Evolutionary conservation across 371 early-diverging fungal species (phyloP).

Genomic region (Rhizopus stolonifer): DNA sequence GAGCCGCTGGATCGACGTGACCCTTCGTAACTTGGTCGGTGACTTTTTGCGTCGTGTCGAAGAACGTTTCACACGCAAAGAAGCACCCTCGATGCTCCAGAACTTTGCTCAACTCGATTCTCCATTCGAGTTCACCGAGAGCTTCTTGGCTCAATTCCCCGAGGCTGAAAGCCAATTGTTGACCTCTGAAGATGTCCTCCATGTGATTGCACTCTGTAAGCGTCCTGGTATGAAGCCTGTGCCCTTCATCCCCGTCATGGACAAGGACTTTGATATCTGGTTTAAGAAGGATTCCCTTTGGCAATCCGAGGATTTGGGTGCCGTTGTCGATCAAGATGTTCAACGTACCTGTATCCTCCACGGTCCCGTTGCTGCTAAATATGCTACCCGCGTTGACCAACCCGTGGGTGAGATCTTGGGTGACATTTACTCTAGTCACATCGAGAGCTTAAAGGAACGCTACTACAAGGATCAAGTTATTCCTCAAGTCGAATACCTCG

Average conservation of each 20-base stretch:
- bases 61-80: constrained; percentile 79
- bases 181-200: constrained; percentile 88
- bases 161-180: constrained; percentile 75
- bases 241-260: constrained; percentile 89
- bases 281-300: constrained; percentile 97
- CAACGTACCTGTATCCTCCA: constrained; percentile 93
- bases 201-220: constrained; percentile 83
- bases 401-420: constrained; percentile 91
- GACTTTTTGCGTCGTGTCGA: constrained; percentile 90
- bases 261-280: constrained; percentile 92
- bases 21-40: constrained; percentile 81
- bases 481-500: constrained; percentile 84
- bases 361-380: constrained; percentile 89
- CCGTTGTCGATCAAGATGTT: constrained; percentile 90
- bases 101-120: constrained; percentile 68
- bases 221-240: constrained; percentile 89
- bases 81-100: constrained; percentile 67
- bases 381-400: constrained; percentile 78
- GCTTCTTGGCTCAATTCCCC: constrained; percentile 83
- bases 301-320: constrained; percentile 93
- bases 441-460: constrained; percentile 71
- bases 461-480: constrained; percentile 75
- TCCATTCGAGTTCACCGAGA: constrained; percentile 66
- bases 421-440: constrained; percentile 83
- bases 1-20: constrained; percentile 84